These are phyloP conservation scores for Rickenella mellea DNA, from an alignment of 768 basidiomycete species.

Conservation along the genomic window DNA sequence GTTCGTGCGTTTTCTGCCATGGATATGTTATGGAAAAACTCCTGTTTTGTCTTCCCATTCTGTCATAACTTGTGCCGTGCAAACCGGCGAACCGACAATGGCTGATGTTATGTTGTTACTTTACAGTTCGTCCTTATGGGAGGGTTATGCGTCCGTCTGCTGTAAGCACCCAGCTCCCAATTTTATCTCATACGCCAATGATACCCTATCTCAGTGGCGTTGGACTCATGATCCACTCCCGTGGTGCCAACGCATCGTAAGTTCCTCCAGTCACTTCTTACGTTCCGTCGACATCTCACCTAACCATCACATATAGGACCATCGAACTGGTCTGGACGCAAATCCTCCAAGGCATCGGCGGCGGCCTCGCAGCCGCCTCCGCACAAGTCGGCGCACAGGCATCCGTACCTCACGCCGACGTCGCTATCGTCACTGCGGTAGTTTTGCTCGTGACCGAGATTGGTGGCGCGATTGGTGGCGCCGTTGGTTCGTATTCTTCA, in stretches of 20 bases:
- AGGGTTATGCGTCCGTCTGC: conserved; percentile 51
- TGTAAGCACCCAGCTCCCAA: conserved; percentile 20
- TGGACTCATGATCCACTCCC: conserved; percentile 61
- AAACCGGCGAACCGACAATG: no score
- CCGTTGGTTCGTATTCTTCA: conserved; percentile 34
- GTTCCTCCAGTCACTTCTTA: not conserved
- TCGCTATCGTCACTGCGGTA: conserved; percentile 58
- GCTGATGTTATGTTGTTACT: no score
- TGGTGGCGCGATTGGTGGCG: conserved; percentile 57
- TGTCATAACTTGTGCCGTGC: no score
- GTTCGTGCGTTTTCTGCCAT: conserved; percentile 19
- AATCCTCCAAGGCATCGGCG: conserved; percentile 65
- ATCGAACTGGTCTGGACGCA: conserved; percentile 57
- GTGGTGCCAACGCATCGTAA: conserved; percentile 50
- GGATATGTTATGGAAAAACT: no score
- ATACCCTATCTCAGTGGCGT: conserved; percentile 35
- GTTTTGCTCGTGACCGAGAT: conserved; percentile 63
- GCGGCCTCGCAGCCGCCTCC: conserved; percentile 54
- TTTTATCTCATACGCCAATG: not conserved
- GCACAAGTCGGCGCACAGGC: conserved; percentile 58
- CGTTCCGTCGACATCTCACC: not conserved
- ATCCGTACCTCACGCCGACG: conserved; percentile 51
- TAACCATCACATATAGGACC: conserved; percentile 20
- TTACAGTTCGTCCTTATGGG: conserved; percentile 40
- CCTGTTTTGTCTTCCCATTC: no score